Conservation (phyloP, 2,329 filamentous ascomycete species). For the Lomentospora prolificans region DNA sequence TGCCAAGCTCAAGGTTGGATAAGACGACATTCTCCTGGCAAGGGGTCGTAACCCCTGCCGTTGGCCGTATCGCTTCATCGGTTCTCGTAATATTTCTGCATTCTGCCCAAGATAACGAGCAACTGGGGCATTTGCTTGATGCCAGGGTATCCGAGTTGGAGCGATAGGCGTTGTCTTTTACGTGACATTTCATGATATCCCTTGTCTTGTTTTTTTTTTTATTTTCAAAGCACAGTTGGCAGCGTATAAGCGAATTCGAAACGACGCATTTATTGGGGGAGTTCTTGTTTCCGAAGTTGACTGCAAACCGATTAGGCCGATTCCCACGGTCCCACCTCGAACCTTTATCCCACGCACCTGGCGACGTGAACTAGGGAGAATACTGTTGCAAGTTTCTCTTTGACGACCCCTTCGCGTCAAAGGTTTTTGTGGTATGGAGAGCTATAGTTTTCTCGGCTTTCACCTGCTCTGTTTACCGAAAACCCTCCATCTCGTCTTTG, state of each 20-base stretch:
- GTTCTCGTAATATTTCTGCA: not conserved
- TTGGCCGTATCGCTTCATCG: not conserved
- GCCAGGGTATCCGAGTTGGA: not conserved
- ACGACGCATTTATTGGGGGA: not conserved
- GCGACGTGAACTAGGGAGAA: not conserved
- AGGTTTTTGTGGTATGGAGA: not conserved
- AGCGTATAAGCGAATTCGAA: conserved; percentile 1
- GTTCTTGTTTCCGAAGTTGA: not conserved
- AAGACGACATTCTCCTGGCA: not conserved
- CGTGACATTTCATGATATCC: conserved; percentile 3
- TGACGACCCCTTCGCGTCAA: not conserved
- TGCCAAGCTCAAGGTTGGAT: conserved; percentile 27
- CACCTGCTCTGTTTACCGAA: too few relatives aligned
- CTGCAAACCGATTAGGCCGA: not conserved
- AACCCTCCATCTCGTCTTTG: too few relatives aligned
- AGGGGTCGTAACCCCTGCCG: not conserved
- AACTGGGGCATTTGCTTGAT: not conserved
- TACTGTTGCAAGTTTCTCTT: not conserved
- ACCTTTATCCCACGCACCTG: not conserved
- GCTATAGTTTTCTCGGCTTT: not conserved
- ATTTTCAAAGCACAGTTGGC: not conserved
- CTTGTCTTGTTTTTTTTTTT: not conserved
- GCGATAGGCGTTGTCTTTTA: not conserved
- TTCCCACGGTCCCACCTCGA: not conserved
- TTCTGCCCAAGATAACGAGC: not conserved